Evolutionary conservation across 192 early-diverging fungal genomes (phyloP), one percentile per base, ranked within the genome.

Genomic region (Podila epicladia): DNA sequence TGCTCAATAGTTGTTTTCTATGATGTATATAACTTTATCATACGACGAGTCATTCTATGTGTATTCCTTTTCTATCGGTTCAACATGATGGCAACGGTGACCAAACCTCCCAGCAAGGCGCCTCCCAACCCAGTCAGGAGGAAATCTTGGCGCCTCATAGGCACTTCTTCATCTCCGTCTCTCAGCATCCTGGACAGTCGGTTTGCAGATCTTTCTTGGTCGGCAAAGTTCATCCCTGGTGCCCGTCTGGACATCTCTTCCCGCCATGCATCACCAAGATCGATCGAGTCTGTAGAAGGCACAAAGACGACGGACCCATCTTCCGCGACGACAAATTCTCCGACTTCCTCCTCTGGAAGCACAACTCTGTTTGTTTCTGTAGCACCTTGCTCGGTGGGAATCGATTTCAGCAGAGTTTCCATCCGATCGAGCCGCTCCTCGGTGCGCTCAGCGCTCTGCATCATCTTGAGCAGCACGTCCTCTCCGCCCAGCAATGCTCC

Each of bases 401-500:
- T 31, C 24, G 64, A 57, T 29, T 79, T 62, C 13, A 60, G n/a
- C 22, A 80, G 48, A 19, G 29, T 49, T 37, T 80, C 77, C 61
- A 80, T 65, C 8, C 77, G 77, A 19, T 69, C 66, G 7, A 80
- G 62, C 5, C 77, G 50, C 37, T 80, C 77, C 29, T 77, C 74
- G 32, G 69, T 62, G 50, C 74, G 74, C 64, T 80, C 77, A 0
- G 66, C 71, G 22, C 65, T 73, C 77, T 69, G 53, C 17, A 80
- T 69, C 50, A 80, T 58, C 58, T 62, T 80, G 26, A 55, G n/a
- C 29, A 80, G 32, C 9, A 80, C 57, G 3, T 80, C 71, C 33
- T 80, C 77, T 9, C 77, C 77, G 5, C 77, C 77, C 19, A 73
- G 57, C n/a, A 80, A 45, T 45, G 71, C 71, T 19, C 71, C 77